Evolutionary conservation across 2,329 filamentous ascomycete genomes (phyloP).

Genomic region (Diaporthe humulicola): DNA sequence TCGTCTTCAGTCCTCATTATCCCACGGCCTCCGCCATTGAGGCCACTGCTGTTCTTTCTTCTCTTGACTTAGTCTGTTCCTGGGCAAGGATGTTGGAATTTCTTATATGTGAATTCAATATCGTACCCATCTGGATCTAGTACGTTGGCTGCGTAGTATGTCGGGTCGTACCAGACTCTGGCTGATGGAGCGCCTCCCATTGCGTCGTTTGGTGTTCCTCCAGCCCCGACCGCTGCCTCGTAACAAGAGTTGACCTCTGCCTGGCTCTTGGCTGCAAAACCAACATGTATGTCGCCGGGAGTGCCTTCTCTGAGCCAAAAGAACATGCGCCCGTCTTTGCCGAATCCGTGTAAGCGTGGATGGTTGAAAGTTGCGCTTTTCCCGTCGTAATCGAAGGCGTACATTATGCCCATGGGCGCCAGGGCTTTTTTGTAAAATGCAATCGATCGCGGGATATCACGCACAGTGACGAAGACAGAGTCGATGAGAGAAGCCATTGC

Average conservation of each 20-base stretch:
- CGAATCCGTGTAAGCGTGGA: neutral
- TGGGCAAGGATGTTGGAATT: constrained; percentile 1
- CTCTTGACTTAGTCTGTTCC: neutral
- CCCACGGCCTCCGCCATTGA: neutral
- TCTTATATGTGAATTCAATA: constrained; percentile 8
- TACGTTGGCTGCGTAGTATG: constrained; percentile 7
- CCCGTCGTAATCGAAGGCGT: neutral
- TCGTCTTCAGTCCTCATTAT: neutral
- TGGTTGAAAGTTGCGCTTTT: neutral
- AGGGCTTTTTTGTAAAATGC: neutral
- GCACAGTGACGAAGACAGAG: neutral
- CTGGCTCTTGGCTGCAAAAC: constrained; percentile 2
- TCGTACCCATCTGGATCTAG: neutral
- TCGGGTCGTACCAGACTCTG: neutral
- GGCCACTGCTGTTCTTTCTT: no score
- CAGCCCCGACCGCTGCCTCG: neutral
- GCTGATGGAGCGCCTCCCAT: neutral
- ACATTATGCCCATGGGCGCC: neutral
- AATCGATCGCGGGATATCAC: neutral
- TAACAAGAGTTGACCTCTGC: constrained; percentile 6
- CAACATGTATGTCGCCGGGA: neutral
- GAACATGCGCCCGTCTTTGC: constrained; percentile 11
- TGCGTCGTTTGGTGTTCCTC: neutral
- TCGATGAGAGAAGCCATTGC: constrained; percentile 15
- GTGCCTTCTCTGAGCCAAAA: neutral